Conservation (phyloP, 2,329 filamentous ascomycete species). For the Epichloe sibirici region DNA sequence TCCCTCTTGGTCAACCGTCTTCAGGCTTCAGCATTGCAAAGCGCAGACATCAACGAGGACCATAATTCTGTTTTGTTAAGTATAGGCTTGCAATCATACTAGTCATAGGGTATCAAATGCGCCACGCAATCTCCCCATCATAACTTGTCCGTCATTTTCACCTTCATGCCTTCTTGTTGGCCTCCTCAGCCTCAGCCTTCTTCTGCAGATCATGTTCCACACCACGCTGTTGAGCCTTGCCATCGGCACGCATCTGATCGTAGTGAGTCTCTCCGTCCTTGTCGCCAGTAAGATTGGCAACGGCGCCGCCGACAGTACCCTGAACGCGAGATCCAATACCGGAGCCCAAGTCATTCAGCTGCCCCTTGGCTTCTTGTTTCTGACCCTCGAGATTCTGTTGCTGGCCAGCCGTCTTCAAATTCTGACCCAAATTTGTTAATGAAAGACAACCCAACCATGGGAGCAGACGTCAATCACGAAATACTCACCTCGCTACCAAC, state of each 20-base stretch:
- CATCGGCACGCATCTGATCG: slow-evolving; percentile 60
- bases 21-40: too few species aligned
- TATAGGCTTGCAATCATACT: slow-evolving; percentile 3
- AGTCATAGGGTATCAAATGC: slow-evolving; percentile 7
- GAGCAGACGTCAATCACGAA: neutral
- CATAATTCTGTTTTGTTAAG: neutral
- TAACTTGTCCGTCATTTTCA: neutral
- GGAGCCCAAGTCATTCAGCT: slow-evolving; percentile 57
- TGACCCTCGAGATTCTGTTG: slow-evolving; percentile 73
- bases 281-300: slow-evolving; percentile 65
- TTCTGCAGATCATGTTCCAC: slow-evolving; percentile 73
- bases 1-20: too few species aligned
- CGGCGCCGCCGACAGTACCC: slow-evolving; percentile 58
- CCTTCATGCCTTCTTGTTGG: slow-evolving; percentile 4
- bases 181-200: slow-evolving; percentile 40
- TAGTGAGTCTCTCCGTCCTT: slow-evolving; percentile 50
- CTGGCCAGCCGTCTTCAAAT: slow-evolving; percentile 60
- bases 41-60: neutral
- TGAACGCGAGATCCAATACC: slow-evolving; percentile 56
- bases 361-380: slow-evolving; percentile 70
- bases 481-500: slow-evolving; percentile 55
- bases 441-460: neutral
- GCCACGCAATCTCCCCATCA: neutral
- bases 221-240: slow-evolving; percentile 74
- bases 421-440: slow-evolving; percentile 23